phyloP scores from a whole-genome alignment of 805 yeast genomes.

The Alloascoidea africana region DNA sequence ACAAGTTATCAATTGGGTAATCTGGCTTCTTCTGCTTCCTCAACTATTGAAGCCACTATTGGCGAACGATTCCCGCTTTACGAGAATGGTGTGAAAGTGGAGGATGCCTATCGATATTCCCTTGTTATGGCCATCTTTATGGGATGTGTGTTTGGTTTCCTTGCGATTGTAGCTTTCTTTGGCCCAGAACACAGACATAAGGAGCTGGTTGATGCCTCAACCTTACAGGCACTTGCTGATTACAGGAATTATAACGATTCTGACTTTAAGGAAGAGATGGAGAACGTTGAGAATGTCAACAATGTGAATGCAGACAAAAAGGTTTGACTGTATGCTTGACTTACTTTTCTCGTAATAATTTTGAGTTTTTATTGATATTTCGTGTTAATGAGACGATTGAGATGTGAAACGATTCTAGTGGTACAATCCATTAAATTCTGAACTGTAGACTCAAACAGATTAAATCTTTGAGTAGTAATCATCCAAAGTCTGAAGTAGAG shows the following conservation, averaged over 20 bases:
- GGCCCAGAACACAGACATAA: conserved; percentile 44
- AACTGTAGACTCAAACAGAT: no score
- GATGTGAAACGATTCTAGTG: no score
- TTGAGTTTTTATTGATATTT: no score
- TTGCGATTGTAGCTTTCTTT: conserved; percentile 28
- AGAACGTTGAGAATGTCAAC: not conserved
- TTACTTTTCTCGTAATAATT: no score
- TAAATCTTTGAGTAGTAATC: no score
- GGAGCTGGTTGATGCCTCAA: conserved; percentile 11
- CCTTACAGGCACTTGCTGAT: not conserved
- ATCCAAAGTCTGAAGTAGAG: no score
- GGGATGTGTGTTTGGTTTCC: conserved; percentile 45
- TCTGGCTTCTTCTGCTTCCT: conserved; percentile 53
- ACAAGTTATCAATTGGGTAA: conserved; percentile 59
- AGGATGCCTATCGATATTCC: conserved; percentile 38
- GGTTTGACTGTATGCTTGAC: no score
- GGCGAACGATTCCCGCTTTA: conserved; percentile 44
- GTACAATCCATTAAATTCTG: no score
- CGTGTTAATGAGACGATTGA: no score
- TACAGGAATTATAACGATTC: not conserved
- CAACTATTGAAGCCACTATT: conserved; percentile 53
- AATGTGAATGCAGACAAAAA: no score
- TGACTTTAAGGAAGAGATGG: not conserved
- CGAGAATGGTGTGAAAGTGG: conserved; percentile 17
- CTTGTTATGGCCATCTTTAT: conserved; percentile 56